These are phyloP conservation scores for Globisporangium carolinianum DNA, from an alignment of 352 stramenopile genomes.

Conservation along the genomic window DNA sequence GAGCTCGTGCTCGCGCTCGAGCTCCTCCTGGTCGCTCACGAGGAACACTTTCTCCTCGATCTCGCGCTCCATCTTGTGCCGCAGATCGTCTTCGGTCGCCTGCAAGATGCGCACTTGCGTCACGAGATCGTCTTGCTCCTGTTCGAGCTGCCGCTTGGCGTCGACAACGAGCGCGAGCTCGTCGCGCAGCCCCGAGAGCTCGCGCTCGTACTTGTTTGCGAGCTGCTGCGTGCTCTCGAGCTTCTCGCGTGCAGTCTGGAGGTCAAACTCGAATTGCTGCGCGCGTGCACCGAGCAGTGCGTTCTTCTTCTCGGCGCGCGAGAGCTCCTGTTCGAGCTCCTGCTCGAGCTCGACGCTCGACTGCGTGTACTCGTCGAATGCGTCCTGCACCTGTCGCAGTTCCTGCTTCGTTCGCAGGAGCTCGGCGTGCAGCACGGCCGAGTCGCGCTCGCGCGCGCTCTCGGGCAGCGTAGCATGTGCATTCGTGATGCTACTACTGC, in stretches of 20 bases:
- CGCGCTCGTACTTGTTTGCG: slow-evolving; percentile 43
- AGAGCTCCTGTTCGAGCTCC: slow-evolving; percentile 71
- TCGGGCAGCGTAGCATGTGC: too few relatives aligned
- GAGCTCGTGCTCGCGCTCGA: slow-evolving; percentile 73
- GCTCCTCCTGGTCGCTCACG: slow-evolving; percentile 75
- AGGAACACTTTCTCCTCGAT: slow-evolving; percentile 86
- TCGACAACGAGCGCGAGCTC: slow-evolving; percentile 32
- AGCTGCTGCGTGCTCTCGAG: slow-evolving; percentile 49
- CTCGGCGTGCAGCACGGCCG: slow-evolving; percentile 30
- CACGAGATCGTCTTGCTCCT: slow-evolving; percentile 70
- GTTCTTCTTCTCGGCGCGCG: slow-evolving; percentile 49
- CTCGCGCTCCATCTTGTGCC: slow-evolving; percentile 79
- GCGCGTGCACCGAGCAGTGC: slow-evolving; percentile 32
- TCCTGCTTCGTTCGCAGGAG: slow-evolving; percentile 51
- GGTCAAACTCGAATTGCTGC: slow-evolving; percentile 47
- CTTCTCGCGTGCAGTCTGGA: slow-evolving; percentile 35
- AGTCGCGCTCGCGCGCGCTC: slow-evolving; percentile 2
- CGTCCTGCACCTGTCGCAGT: slow-evolving; percentile 59
- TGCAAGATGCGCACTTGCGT: slow-evolving; percentile 80
- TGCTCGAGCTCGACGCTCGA: slow-evolving; percentile 76
- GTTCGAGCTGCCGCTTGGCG: slow-evolving; percentile 47
- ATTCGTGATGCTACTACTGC: not conserved
- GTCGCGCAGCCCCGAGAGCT: slow-evolving; percentile 31
- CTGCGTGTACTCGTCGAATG: slow-evolving; percentile 80
- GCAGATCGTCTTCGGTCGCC: slow-evolving; percentile 68